A percentile compares a stretch with the other conserved stretches of the same genome.
Conservation (phyloP, 192 early-diverging fungal species). For the Coemansia furcata region DNA sequence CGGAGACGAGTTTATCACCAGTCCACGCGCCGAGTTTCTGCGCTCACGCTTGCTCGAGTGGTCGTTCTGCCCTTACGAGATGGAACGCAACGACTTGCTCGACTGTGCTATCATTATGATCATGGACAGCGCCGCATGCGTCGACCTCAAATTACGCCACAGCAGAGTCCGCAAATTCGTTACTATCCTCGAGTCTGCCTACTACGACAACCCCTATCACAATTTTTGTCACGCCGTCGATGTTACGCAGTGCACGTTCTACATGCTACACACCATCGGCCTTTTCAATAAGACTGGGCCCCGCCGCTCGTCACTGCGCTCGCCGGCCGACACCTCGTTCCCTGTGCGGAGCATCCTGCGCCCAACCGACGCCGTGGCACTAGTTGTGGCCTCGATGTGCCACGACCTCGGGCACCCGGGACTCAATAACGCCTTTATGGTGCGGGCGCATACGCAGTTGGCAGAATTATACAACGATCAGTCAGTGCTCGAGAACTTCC, state of each 20-base stretch:
- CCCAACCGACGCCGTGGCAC: conserved; percentile 66
- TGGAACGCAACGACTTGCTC: conserved; percentile 62
- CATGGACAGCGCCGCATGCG: conserved; percentile 60
- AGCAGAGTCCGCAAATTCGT: conserved; percentile 54
- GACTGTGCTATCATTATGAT: conserved; percentile 68
- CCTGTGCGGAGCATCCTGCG: conserved; percentile 46
- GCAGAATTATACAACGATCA: conserved; percentile 91
- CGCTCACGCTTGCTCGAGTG: conserved; percentile 60
- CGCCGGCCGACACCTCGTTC: conserved; percentile 41
- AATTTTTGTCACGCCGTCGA: conserved; percentile 95
- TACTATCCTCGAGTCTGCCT: conserved; percentile 44
- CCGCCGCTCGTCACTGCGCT: conserved; percentile 46
- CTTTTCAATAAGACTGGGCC: conserved; percentile 45
- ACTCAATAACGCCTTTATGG: conserved; percentile 91
- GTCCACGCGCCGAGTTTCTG: conserved; percentile 47
- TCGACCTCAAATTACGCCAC: conserved; percentile 58
- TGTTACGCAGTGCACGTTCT: conserved; percentile 87
- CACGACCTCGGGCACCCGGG: conserved; percentile 92
- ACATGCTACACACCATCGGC: conserved; percentile 68
- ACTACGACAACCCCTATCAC: conserved; percentile 84
- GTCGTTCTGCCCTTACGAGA: conserved; percentile 71
- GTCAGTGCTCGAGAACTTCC: conserved; percentile 93
- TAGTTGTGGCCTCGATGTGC: conserved; percentile 72
- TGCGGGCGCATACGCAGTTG: conserved; percentile 75
- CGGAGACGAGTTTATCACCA: conserved; percentile 24